phyloP scores from a whole-genome alignment of 2,329 filamentous ascomycete genomes.

The Seiridium unicorne region DNA sequence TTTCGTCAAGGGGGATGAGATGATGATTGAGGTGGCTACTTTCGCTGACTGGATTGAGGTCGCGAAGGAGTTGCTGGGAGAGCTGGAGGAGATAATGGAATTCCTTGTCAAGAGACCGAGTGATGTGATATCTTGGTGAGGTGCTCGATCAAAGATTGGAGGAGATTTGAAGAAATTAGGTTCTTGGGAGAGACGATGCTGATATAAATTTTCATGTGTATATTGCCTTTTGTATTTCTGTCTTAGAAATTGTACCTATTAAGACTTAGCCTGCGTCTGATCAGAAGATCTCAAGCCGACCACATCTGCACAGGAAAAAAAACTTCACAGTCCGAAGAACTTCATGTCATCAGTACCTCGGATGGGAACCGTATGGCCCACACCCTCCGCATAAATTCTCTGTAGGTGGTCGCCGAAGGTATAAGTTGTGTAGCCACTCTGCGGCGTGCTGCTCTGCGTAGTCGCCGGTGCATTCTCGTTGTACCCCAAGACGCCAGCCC shows the following conservation, averaged over 20 bases:
- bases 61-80: constrained; percentile 48
- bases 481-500: constrained; percentile 33
- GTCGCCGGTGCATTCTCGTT: constrained; percentile 1
- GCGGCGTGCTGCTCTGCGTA: constrained; percentile 7
- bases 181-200: too few species aligned
- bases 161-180: too few species aligned
- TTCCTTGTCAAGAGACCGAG: constrained; percentile 35
- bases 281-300: background rate
- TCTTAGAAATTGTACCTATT: too few species aligned
- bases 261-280: background rate
- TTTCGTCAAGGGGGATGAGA: constrained; percentile 49
- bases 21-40: constrained; percentile 59
- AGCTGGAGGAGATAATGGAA: constrained; percentile 41
- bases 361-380: constrained; percentile 12
- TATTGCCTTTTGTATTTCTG: too few species aligned
- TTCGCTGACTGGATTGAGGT: constrained; percentile 54
- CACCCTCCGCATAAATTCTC: constrained; percentile 10
- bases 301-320: background rate
- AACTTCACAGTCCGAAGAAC: constrained; percentile 9
- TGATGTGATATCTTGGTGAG: constrained; percentile 13
- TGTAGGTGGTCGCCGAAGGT: constrained; percentile 13
- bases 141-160: background rate
- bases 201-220: too few species aligned
- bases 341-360: constrained; percentile 12
- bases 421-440: constrained; percentile 10